Percentiles rank a stretch among this genome's conserved stretches.
These are phyloP conservation scores for Suillus americanus DNA, from an alignment of 768 basidiomycete genomes.

Conservation along the genomic window DNA sequence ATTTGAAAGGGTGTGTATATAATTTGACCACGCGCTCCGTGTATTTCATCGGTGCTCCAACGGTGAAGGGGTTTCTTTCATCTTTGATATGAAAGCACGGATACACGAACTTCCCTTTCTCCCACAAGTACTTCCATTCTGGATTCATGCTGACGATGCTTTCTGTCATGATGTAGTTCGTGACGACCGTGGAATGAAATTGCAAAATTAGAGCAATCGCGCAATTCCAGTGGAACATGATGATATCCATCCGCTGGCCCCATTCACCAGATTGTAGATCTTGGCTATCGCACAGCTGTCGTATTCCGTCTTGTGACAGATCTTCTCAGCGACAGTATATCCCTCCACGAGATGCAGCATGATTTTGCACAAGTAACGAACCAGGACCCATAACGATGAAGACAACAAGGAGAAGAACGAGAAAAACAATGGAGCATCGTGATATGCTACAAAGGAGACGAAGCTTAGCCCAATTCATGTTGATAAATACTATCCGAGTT, in stretches of 20 bases:
- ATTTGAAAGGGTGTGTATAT: not conserved
- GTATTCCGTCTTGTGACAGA: not conserved
- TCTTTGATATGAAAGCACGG: too few species aligned
- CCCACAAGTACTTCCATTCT: not conserved
- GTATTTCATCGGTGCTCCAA: too few species aligned
- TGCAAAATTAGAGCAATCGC: not conserved
- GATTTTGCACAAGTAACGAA: not conserved
- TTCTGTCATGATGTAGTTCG: not conserved
- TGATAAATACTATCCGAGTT: not conserved
- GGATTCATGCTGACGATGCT: not conserved
- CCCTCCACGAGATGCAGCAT: not conserved
- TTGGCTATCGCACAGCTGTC: not conserved
- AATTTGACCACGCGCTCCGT: not conserved
- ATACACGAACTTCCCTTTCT: not conserved
- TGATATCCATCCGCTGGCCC: not conserved
- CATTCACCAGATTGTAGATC: not conserved
- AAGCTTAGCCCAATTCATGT: not conserved
- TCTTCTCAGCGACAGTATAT: not conserved
- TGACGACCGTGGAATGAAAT: not conserved
- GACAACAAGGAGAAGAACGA: not conserved
- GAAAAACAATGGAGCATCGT: not conserved
- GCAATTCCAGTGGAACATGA: not conserved
- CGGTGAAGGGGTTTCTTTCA: too few species aligned
- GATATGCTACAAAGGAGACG: not conserved
- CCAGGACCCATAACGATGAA: too few species aligned